Percentiles rank a stretch among this genome's conserved stretches.
Conservation (phyloP, 1,139 yeast species). For the Williopsis jadinii region DNA sequence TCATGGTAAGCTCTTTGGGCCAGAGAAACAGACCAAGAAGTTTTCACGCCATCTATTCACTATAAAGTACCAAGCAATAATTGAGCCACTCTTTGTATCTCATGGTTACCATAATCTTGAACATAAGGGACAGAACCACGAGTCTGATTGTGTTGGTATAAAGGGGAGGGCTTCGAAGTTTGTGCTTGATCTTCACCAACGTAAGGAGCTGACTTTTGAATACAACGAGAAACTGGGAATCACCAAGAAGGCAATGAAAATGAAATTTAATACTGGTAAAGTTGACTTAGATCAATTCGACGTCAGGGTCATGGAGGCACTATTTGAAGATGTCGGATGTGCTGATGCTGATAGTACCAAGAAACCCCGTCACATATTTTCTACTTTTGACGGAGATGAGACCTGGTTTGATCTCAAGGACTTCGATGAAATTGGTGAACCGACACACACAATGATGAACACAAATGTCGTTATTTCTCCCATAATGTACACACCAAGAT, state of each 20-base stretch:
- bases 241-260: constrained; percentile 45
- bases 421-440: constrained; percentile 59
- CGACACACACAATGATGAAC: constrained; percentile 27
- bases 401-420: constrained; percentile 82
- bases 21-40: constrained; percentile 39
- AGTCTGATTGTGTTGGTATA: constrained; percentile 65
- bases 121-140: constrained; percentile 34
- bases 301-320: constrained; percentile 61
- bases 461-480: constrained; percentile 60
- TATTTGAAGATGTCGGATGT: constrained; percentile 46
- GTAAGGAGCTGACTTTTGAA: constrained; percentile 61
- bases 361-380: constrained; percentile 10
- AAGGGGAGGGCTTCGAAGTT: constrained; percentile 67
- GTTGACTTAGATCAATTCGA: constrained; percentile 63
- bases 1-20: constrained; percentile 60
- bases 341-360: constrained; percentile 20
- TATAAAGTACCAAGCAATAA: constrained; percentile 67
- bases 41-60: constrained; percentile 77
- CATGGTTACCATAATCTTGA: constrained; percentile 63
- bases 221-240: constrained; percentile 51
- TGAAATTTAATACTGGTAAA: constrained; percentile 71
- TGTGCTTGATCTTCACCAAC: constrained; percentile 75
- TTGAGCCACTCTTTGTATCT: constrained; percentile 68
- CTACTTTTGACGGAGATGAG: constrained; percentile 35
- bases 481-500: constrained; percentile 65